Percentiles rank a stretch among this genome's conserved stretches.
phyloP scores from a whole-genome alignment of 2,329 filamentous ascomycete genomes.

The Fusarium chaquense region DNA sequence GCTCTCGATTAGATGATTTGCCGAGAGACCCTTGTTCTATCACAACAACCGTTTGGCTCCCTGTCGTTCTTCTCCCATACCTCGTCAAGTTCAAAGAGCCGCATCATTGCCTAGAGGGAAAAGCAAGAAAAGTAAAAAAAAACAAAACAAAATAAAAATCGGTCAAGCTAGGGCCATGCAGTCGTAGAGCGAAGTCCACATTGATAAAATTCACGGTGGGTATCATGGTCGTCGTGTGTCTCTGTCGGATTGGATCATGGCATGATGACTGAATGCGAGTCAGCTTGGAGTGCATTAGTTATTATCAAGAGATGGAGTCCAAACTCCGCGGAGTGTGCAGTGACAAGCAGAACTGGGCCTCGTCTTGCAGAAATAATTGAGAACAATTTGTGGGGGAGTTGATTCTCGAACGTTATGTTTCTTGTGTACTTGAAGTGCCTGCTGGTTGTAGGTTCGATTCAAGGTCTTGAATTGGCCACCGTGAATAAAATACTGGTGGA shows the following conservation, averaged over 20 bases:
- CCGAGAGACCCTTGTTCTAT: constrained; percentile 32
- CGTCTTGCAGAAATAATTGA: not conserved
- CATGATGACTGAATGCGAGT: constrained; percentile 33
- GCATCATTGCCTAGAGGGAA: constrained; percentile 7
- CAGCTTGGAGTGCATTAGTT: constrained; percentile 28
- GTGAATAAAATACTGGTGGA: constrained; percentile 32
- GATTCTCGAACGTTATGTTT: constrained; percentile 19
- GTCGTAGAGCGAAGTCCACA: not conserved
- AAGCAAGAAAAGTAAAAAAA: constrained; percentile 15
- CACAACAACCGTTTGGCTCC: constrained; percentile 9
- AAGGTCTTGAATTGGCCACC: constrained; percentile 38
- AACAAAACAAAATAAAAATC: not conserved
- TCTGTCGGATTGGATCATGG: constrained; percentile 31
- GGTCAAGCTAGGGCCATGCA: constrained; percentile 12
- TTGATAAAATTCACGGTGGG: constrained; percentile 28
- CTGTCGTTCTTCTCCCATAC: not conserved
- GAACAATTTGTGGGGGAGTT: constrained; percentile 7
- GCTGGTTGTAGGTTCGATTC: constrained; percentile 6
- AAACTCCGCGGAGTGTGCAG: constrained; percentile 4
- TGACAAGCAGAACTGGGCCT: constrained; percentile 1
- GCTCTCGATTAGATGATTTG: constrained; percentile 32
- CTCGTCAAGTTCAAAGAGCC: constrained; percentile 24
- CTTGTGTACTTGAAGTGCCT: constrained; percentile 20
- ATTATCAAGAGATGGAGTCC: constrained; percentile 15
- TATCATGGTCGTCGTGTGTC: constrained; percentile 25